Percentiles rank a stretch among this genome's conserved stretches.
Conservation (phyloP, 2,329 filamentous ascomycete genomes). For the Curvularia sp. region DNA sequence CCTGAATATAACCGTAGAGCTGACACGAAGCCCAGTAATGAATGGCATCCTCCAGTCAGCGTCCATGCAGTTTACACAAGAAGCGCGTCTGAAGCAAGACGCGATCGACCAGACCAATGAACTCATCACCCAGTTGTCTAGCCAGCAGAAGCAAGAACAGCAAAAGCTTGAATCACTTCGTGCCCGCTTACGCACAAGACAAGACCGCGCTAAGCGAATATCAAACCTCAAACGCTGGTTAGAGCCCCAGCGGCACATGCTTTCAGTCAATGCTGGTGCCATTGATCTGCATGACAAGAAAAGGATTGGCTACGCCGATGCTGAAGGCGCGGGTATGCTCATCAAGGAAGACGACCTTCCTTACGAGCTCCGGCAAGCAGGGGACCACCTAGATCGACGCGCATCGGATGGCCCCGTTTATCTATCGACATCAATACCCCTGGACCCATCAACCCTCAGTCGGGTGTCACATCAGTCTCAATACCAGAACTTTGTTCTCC, state of each 20-base stretch:
- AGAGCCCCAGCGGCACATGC: conserved; percentile 69
- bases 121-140: conserved; percentile 80
- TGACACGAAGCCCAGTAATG: conserved; percentile 63
- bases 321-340: conserved; percentile 42
- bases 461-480: conserved; percentile 41
- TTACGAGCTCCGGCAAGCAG: conserved; percentile 37
- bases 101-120: conserved; percentile 82
- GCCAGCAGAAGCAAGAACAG: conserved; percentile 78
- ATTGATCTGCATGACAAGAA: conserved; percentile 53
- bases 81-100: conserved; percentile 83
- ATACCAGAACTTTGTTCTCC: conserved; percentile 19
- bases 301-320: conserved; percentile 58
- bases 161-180: conserved; percentile 75
- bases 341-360: conserved; percentile 41
- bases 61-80: conserved; percentile 77
- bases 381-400: conserved; percentile 38
- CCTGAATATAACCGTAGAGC: neutral
- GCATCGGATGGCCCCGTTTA: conserved; percentile 42
- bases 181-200: conserved; percentile 68
- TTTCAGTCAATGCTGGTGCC: conserved; percentile 54
- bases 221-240: conserved; percentile 78
- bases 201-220: conserved; percentile 72
- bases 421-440: conserved; percentile 37
- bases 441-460: conserved; percentile 27
- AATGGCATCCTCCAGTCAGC: conserved; percentile 82